Base-by-base conservation (phyloP, 257 asterid genomes). In the Schizonepeta tenuifolia region DNA sequence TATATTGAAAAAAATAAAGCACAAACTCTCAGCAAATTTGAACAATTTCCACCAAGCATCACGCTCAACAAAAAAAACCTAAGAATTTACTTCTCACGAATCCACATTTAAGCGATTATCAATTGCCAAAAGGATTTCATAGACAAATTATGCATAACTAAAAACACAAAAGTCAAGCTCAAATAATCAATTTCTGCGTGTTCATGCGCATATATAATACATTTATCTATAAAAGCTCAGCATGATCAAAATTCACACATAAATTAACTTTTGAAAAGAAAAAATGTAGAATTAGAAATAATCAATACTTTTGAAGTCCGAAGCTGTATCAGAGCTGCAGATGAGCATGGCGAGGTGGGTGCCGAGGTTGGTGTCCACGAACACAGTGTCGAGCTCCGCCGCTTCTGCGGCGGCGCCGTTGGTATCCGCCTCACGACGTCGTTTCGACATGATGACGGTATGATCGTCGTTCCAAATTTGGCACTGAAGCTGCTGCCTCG, bases 291-390 rank as follows among this genome's bases (percentile, higher is more conserved):
- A 11, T n/a, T 24, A 38, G 35, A 50, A 69, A 53, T 57, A 70
- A 24, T 7, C 33, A 7, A 53, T 85, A 86, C 98, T 77, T 86
- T 79, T 93, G 82, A 90, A 77, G 70, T 84, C 82, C 2, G 80
- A 75, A 67, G 80, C 81, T 5, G 90, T 83, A 31, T 89, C 98
- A 18, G 86, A 77, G 49, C 61, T 22, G 58, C 78, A 75, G 56
- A 83, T 77, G 59, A 51, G 69, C 78, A 84, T 26, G 24, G 81
- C 88, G 47, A 88, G 69, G 82, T 77, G 89, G 17, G 98, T 90
- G 58, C 79, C 87, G 65, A 93, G 83, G 78, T 77, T 87, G 77
- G 97, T 93, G 46, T 86, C 92, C 8, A 93, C 66, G 85, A 82
- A 88, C 54, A 84, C 81, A 0, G 86, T 58, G 35, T 51, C 56